Evolutionary conservation across 2,329 filamentous ascomycete genomes (phyloP), one percentile per base, ranked within the genome.

Genomic region (Fusarium oxysporum): DNA sequence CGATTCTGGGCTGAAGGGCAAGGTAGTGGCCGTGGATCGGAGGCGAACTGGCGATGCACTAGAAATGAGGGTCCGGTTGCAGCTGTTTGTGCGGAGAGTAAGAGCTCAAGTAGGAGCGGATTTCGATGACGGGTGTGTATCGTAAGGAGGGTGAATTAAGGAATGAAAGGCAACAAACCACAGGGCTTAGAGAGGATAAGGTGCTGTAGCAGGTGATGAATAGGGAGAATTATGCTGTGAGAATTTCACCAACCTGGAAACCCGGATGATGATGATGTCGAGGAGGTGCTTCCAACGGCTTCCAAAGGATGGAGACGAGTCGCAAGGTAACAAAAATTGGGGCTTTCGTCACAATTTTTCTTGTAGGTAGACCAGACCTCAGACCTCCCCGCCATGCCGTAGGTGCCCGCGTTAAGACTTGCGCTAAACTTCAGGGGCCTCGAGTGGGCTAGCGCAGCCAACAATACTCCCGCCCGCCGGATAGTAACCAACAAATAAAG

Each of bases 311-410:
- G 60, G 70, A 59, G 60, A 68, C 65, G 60, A 74, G 67, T 68
- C 66, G 61, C 55, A 68, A 71, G 67, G 65, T 75, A 60, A 70
- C 74, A 72, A 76, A 76, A 77, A 75, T 74, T 44, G 73, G 75
- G 72, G 72, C 71, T 69, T 71, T 75, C 78, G 77, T 79, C 78
- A 77, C 78, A 79, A 76, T 78, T 79, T 79, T 77, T 78, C 73
- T 77, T 55, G 13, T 25, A 33, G 19, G n/a, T 33, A 19, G 28
- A n/a, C 28, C 25, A 51, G 17, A 30, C 25, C 12, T 74, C 53
- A 77, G 73, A 73, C 62, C 68, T 69, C 74, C 73, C 75, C 75
- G 74, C 75, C 70, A 47, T 41, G 37, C 53, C 35, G 64, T 57
- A 65, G 50, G 32, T 57, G 41, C 41, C 55, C 55, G 41, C 32